phyloP scores from a whole-genome alignment of 768 basidiomycete species.

The Trametes coccinea region DNA sequence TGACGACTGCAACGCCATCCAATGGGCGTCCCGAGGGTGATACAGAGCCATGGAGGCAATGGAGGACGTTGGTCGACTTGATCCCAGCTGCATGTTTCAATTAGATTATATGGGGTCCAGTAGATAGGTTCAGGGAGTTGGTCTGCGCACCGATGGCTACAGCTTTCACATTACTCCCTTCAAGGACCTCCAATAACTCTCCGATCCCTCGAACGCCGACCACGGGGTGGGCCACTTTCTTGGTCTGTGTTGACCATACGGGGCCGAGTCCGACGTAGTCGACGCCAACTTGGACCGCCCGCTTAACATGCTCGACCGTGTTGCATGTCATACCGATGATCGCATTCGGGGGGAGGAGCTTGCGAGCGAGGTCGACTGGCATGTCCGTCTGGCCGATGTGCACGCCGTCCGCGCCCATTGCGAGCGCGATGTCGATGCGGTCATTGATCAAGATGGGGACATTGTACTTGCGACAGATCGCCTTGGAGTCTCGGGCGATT shows the following conservation, averaged over 20 bases:
- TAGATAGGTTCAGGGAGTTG: too few species aligned
- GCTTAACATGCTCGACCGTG: slow-evolving; percentile 59
- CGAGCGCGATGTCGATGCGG: slow-evolving; percentile 83
- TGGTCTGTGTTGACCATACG: slow-evolving; percentile 79
- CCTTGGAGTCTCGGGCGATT: slow-evolving; percentile 68
- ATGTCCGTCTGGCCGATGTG: slow-evolving; percentile 92
- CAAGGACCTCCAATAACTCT: slow-evolving; percentile 60
- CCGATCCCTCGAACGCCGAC: slow-evolving; percentile 78
- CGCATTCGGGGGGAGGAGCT: slow-evolving; percentile 63
- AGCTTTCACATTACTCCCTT: slow-evolving; percentile 62
- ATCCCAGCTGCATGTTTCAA: slow-evolving; percentile 66
- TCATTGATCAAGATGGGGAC: slow-evolving; percentile 89
- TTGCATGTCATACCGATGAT: slow-evolving; percentile 85
- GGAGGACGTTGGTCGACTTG: slow-evolving; percentile 73
- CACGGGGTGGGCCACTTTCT: slow-evolving; percentile 61
- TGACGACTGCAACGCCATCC: slow-evolving; percentile 87
- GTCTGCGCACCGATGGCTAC: slow-evolving; percentile 78
- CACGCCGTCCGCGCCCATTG: slow-evolving; percentile 73
- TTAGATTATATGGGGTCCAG: background rate
- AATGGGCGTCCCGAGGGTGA: slow-evolving; percentile 57
- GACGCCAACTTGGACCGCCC: slow-evolving; percentile 61
- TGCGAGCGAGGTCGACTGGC: slow-evolving; percentile 63
- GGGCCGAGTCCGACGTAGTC: slow-evolving; percentile 92
- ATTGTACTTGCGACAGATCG: slow-evolving; percentile 70
- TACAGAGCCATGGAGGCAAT: slow-evolving; percentile 71